Evolutionary conservation across 192 early-diverging fungal species (phyloP).

Genomic region (Polychytrium aggregatum): DNA sequence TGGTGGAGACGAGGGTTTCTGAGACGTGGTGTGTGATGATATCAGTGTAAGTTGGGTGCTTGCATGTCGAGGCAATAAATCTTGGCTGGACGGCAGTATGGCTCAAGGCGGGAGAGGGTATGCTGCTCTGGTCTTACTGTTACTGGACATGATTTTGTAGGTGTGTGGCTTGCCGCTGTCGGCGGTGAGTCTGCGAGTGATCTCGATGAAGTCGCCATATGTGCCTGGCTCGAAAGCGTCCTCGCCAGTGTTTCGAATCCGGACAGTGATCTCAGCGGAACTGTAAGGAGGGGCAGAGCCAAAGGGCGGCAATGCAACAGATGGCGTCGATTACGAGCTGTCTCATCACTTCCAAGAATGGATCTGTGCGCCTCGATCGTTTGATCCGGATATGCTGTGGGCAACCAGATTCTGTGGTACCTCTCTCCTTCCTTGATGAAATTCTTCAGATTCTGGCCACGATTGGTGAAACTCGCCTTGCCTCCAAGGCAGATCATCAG

Average conservation of each 20-base stretch:
- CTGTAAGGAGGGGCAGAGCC: no score
- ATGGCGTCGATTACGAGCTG: no score
- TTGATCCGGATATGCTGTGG: no score
- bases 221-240: constrained; percentile 73
- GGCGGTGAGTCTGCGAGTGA: constrained; percentile 65
- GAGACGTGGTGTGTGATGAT: no score
- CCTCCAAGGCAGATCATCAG: constrained; percentile 87
- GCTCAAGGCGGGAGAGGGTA: constrained; percentile 1
- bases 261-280: constrained; percentile 53
- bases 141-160: constrained; percentile 70
- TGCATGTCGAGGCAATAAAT: no score
- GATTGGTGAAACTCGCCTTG: constrained; percentile 76
- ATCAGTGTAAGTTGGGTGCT: no score
- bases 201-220: constrained; percentile 69
- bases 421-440: constrained; percentile 75
- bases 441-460: constrained; percentile 60
- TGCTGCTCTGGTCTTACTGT: constrained; percentile 31
- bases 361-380: no score
- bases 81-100: no score
- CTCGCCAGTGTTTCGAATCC: constrained; percentile 68
- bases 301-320: no score
- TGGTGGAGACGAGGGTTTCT: constrained; percentile 56
- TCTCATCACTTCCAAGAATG: no score
- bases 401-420: constrained; percentile 24
- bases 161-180: constrained; percentile 41